Conservation (phyloP, 164 flowering plant genomes). For the grape (Vitis vinifera) region ASM3070453v1 NC_081817.1:14562501-14563000, state of each 20-base stretch:
- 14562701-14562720: constrained; percentile 95
- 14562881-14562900: constrained; percentile 71
- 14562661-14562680: constrained; percentile 54
- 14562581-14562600: no score
- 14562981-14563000: not conserved
- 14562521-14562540: no score
- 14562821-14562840: constrained; percentile 90
- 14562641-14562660: not conserved
- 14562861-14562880: constrained; percentile 24
- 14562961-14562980: not conserved
- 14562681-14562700: constrained; percentile 88
- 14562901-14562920: constrained; percentile 36
- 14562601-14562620: no score
- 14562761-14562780: constrained; percentile 81
- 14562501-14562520: no score
- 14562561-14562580: no score
- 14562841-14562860: constrained; percentile 60
- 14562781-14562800: constrained; percentile 81
- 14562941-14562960: no score
- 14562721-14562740: constrained; percentile 89
- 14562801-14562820: constrained; percentile 86
- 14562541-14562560: no score
- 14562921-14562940: not conserved
- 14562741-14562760: constrained; percentile 80
- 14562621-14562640: no score